These are phyloP conservation scores for Radiomyces spectabilis DNA, from an alignment of 192 early-diverging fungal genomes.

Conservation along the genomic window DNA sequence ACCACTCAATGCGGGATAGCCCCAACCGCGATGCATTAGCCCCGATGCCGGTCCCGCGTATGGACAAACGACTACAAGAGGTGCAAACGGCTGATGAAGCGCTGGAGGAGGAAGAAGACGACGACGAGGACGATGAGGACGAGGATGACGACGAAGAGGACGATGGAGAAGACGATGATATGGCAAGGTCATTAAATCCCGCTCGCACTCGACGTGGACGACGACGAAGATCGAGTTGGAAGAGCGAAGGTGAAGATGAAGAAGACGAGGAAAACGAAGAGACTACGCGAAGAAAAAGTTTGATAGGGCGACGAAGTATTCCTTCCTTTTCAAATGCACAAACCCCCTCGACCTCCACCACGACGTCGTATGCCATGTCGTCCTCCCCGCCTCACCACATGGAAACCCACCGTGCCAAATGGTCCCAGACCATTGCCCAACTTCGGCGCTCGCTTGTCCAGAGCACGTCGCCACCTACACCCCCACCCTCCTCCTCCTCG, in stretches of 20 bases:
- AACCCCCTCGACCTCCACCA: constrained; percentile 3
- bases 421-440: no score
- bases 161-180: neutral
- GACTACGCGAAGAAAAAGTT: no score
- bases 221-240: neutral
- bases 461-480: neutral
- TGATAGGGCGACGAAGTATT: constrained; percentile 8
- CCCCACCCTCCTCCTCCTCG: no score
- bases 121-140: neutral
- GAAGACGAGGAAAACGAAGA: no score
- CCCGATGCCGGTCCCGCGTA: neutral
- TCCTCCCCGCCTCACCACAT: no score
- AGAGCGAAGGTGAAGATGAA: no score
- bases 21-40: no score
- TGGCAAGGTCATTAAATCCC: no score
- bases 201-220: neutral
- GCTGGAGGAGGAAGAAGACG: neutral
- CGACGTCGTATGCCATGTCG: constrained; percentile 7
- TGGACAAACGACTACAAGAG: neutral
- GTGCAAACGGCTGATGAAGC: neutral
- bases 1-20: no score
- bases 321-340: constrained; percentile 10
- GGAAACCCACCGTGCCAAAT: no score
- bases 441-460: neutral
- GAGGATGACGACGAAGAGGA: no score